phyloP scores from a whole-genome alignment of 106 monocot species.

The Hemerocallis citrina region DNA sequence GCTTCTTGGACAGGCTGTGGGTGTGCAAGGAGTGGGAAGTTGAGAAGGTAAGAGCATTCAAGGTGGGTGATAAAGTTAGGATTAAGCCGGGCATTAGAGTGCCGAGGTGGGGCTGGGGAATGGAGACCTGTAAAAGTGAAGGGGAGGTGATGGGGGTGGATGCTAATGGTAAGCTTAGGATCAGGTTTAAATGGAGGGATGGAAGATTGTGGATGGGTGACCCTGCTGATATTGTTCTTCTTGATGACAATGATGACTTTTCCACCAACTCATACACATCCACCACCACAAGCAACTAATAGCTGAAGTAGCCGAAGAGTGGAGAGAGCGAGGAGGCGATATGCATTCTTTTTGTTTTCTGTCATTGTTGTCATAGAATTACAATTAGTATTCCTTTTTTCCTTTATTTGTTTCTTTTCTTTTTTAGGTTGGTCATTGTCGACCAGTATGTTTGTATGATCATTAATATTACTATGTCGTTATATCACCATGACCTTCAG shows the following conservation, averaged over 20 bases:
- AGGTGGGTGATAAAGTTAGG: constrained; percentile 66
- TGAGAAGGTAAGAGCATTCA: constrained; percentile 80
- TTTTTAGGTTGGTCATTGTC: too few relatives aligned
- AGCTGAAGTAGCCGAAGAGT: too few relatives aligned
- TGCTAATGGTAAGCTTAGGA: constrained; percentile 92
- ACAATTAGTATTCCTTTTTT: too few relatives aligned
- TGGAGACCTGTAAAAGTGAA: constrained; percentile 72
- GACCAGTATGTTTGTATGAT: too few relatives aligned
- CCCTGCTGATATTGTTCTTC: constrained; percentile 83
- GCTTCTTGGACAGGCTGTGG: constrained; percentile 86
- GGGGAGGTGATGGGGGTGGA: constrained; percentile 88
- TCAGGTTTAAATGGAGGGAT: constrained; percentile 89
- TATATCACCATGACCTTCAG: too few relatives aligned
- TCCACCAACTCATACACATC: too few relatives aligned
- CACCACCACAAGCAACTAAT: too few relatives aligned
- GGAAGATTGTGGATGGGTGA: constrained; percentile 83
- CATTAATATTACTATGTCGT: too few relatives aligned
- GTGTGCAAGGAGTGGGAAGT: constrained; percentile 80
- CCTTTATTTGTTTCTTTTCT: too few relatives aligned
- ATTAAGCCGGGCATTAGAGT: constrained; percentile 56
- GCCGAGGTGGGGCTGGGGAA: constrained; percentile 95
- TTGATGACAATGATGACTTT: constrained; percentile 12
- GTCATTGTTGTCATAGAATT: too few relatives aligned
- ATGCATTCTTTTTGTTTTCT: too few relatives aligned
- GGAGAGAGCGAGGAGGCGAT: too few relatives aligned